Conservation (phyloP, 208 protist genomes). For the Leishmania tropica region DNA sequence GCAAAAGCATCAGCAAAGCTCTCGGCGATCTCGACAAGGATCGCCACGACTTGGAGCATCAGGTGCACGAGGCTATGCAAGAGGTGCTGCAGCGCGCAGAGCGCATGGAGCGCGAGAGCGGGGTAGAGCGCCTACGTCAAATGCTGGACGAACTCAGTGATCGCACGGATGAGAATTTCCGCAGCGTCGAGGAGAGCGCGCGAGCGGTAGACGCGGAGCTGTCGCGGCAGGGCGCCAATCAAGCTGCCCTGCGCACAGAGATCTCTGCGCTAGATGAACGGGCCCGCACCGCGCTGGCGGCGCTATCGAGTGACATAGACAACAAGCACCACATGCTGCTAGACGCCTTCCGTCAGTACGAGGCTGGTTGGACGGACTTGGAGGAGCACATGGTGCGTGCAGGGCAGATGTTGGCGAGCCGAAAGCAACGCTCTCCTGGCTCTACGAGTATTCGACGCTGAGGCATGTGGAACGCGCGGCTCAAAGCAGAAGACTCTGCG, state of each 20-base stretch:
- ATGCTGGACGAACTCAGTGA: constrained; percentile 80
- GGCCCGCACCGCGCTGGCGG: constrained; percentile 34
- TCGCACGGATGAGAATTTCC: constrained; percentile 87
- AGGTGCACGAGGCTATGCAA: constrained; percentile 46
- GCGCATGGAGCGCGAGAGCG: constrained; percentile 44
- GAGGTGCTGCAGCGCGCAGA: constrained; percentile 48
- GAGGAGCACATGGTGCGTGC: constrained; percentile 82
- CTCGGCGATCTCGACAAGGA: constrained; percentile 52
- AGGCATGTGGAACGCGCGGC: not conserved
- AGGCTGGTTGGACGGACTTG: constrained; percentile 60
- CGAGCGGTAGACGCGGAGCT: constrained; percentile 77
- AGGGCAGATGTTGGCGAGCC: constrained; percentile 63
- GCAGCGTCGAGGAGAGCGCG: constrained; percentile 77
- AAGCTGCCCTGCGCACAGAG: constrained; percentile 39
- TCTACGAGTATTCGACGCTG: constrained; percentile 11
- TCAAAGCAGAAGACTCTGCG: not conserved
- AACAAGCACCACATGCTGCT: constrained; percentile 66
- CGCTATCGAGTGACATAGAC: constrained; percentile 62
- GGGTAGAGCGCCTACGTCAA: constrained; percentile 50
- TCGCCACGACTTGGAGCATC: constrained; percentile 39
- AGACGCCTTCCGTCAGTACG: constrained; percentile 66
- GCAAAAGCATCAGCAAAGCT: constrained; percentile 40
- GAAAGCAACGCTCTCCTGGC: constrained; percentile 32
- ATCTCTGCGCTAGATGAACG: constrained; percentile 50
- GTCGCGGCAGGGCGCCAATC: constrained; percentile 43